A percentile compares a stretch with the other conserved stretches of the same genome.
These are phyloP conservation scores for Chenopodium suecicum DNA, from an alignment of 148 eudicot species.

Conservation along the genomic window DNA sequence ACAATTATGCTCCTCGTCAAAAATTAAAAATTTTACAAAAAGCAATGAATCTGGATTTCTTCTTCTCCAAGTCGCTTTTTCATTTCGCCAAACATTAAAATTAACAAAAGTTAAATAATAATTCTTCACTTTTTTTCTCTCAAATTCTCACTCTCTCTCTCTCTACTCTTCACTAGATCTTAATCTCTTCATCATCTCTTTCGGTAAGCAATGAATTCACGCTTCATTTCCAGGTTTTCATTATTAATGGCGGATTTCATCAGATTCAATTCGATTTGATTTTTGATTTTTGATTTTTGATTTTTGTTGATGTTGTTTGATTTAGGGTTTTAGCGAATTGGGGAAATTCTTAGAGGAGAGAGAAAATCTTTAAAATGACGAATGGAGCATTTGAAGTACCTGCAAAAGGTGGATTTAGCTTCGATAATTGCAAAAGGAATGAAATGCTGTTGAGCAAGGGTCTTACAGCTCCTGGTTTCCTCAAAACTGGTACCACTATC, in stretches of 20 bases:
- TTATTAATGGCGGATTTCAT: too few species aligned
- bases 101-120: neutral
- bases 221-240: neutral
- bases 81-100: neutral
- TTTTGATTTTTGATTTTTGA: neutral
- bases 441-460: constrained; percentile 70
- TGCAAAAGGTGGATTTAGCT: constrained; percentile 65
- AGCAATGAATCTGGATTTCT: constrained; percentile 22
- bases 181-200: neutral
- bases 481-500: constrained; percentile 83
- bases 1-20: too few species aligned
- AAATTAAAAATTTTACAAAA: too few species aligned
- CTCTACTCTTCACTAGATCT: constrained; percentile 1
- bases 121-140: neutral
- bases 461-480: constrained; percentile 44
- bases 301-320: neutral
- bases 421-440: constrained; percentile 71
- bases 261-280: neutral
- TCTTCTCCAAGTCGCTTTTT: constrained; percentile 22
- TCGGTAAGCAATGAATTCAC: neutral
- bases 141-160: neutral
- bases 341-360: neutral
- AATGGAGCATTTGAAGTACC: constrained; percentile 48
- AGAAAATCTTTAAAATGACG: constrained; percentile 32
- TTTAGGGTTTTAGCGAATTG: constrained; percentile 25